Evolutionary conservation across 257 asterid genomes (phyloP).

Genomic region (Linderniella brevidens): DNA sequence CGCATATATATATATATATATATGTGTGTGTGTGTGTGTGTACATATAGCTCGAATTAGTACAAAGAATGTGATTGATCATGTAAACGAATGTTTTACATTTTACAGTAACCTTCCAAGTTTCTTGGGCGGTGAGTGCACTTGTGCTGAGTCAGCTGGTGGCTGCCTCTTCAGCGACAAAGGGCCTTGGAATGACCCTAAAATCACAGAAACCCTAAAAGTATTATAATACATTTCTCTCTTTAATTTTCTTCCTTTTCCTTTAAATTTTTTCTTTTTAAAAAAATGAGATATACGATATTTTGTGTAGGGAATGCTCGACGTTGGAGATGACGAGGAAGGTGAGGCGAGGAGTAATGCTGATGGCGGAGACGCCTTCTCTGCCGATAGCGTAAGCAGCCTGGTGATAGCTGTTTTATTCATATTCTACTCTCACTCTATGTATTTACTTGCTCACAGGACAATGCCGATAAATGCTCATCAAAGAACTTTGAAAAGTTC

Average conservation of each 20-base stretch:
- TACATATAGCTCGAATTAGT: no score
- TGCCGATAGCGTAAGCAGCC: no score
- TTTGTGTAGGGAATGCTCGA: no score
- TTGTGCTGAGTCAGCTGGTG: conserved; percentile 35
- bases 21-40: neutral
- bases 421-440: conserved; percentile 9
- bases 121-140: conserved; percentile 61
- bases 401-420: neutral
- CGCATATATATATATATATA: neutral
- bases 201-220: conserved; percentile 31
- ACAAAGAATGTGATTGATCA: no score
- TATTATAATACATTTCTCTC: conserved; percentile 2
- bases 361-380: no score
- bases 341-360: no score
- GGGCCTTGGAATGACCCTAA: conserved; percentile 78
- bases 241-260: neutral
- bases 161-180: conserved; percentile 51
- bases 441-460: no score
- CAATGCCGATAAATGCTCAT: conserved; percentile 6
- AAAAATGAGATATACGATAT: conserved; percentile 11
- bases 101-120: conserved; percentile 48
- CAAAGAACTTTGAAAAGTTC: conserved; percentile 26
- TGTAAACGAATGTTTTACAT: no score
- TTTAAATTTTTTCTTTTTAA: neutral
- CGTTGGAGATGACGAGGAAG: no score